Conservation (phyloP, 1,139 yeast species). For the Saccharomyces hybrid region DNA sequence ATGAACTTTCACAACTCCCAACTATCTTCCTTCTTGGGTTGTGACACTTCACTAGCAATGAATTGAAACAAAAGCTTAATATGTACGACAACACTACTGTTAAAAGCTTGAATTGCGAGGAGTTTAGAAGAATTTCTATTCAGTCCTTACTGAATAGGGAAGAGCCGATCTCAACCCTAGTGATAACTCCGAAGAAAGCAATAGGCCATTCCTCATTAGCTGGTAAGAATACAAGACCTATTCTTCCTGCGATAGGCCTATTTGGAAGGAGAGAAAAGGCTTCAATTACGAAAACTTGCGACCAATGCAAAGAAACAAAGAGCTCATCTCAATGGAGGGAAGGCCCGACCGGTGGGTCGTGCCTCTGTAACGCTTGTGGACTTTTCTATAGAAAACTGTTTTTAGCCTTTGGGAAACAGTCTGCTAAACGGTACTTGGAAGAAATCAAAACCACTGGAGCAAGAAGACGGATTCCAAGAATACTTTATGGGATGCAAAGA, state of each 20-base stretch:
- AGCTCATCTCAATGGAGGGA: conserved; percentile 77
- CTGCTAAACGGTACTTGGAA: background rate
- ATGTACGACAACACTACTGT: background rate
- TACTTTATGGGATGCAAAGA: background rate
- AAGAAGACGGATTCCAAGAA: background rate
- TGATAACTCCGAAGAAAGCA: background rate
- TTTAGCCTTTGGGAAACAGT: background rate
- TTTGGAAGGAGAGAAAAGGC: background rate
- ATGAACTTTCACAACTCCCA: no score
- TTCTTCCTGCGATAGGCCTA: background rate
- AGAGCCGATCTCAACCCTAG: background rate
- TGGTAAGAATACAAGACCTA: background rate
- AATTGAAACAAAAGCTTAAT: background rate
- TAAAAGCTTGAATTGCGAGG: background rate
- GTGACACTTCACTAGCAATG: background rate
- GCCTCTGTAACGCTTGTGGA: conserved; percentile 88
- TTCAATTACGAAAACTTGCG: background rate
- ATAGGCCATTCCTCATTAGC: no score
- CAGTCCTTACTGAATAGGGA: background rate
- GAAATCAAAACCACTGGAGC: background rate
- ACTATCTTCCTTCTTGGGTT: no score
- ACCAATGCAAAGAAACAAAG: background rate
- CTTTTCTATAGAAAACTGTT: conserved; percentile 37
- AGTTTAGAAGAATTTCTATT: background rate
- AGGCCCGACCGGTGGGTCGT: conserved; percentile 71